Conservation (phyloP, 1,139 yeast genomes). For the Hansenula lynferdii region DNA sequence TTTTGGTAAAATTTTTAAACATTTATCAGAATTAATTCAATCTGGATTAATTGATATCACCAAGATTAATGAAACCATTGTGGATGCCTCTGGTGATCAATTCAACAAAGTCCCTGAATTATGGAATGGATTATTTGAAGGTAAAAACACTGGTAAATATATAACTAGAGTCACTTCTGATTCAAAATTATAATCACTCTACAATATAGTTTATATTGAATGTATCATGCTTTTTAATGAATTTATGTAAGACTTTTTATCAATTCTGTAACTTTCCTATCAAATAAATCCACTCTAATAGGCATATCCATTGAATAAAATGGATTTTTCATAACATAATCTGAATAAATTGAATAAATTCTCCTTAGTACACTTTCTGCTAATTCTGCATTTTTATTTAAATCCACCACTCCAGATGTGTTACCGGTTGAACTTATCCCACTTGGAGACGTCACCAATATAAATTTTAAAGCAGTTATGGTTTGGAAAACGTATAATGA, state of each 20-base stretch:
- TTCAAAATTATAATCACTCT: too few species aligned
- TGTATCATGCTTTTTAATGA: too few species aligned
- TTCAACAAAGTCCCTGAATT: slow-evolving; percentile 34
- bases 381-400: slow-evolving; percentile 32
- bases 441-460: slow-evolving; percentile 50
- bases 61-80: slow-evolving; percentile 28
- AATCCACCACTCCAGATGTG: slow-evolving; percentile 1
- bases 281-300: slow-evolving; percentile 75
- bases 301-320: slow-evolving; percentile 96
- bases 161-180: slow-evolving; percentile 19
- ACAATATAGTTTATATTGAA: too few species aligned
- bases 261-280: slow-evolving; percentile 42
- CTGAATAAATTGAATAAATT: slow-evolving; percentile 69
- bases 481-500: slow-evolving; percentile 61
- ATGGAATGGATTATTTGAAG: slow-evolving; percentile 36
- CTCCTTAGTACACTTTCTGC: slow-evolving; percentile 51
- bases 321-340: slow-evolving; percentile 95
- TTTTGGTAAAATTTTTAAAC: slow-evolving; percentile 33
- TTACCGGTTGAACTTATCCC: slow-evolving; percentile 1
- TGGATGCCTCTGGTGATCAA: slow-evolving; percentile 28
- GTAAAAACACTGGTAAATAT: slow-evolving; percentile 25
- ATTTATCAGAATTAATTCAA: slow-evolving; percentile 31
- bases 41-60: slow-evolving; percentile 35
- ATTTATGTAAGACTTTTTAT: slow-evolving; percentile 7
- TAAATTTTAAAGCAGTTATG: slow-evolving; percentile 64